Base-by-base conservation (phyloP, 805 yeast species). In the Candida incommunis region DNA sequence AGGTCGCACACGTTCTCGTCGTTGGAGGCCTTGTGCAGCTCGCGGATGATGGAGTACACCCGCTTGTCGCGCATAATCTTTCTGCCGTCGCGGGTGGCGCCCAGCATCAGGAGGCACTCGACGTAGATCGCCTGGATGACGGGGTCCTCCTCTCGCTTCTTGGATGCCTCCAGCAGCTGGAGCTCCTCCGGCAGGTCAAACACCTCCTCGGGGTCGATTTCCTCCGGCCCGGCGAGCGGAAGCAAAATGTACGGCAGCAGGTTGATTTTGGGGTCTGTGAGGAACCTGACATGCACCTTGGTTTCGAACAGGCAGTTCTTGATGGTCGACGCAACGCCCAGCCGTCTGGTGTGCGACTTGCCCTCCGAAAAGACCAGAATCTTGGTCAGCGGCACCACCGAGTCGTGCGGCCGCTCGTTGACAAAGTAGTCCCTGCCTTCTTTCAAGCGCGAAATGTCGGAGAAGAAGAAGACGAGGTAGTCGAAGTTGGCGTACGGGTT, bases 301-400 rank as follows among this genome's bases (percentile, higher is more conserved):
- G 83, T 68, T 57, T 88, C 95, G 56, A 90, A 90, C 43, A 90
- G 66, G 0, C 90, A 75, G 63, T 90, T 90, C 61, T 92, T 90
- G 53, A 92, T 83, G 1, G 96, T 82, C 3, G 94, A 82, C 1
- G 94, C 94, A 31, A 85, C 88, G 57, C 95, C 96, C 59, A 82
- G 88, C 63, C 97, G 74, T 65, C 97, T 78, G 22, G 76, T 75
- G 54, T 76, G 76, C 13, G 84, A 70, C 52, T 78, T 82, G 55
- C 78, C 76, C 57, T 84, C 88, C 3, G 96, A 82, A 64, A 86
- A 87, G 0, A 78, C 92, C 48, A 84, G 67, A 23, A 87, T 63
- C 58, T 85, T 85, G n/a, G 87, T 76, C 21, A 86, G 63, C 27
- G 95, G 95, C 16, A 82, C 78, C 18, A 83, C 80, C 18, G 63